Evolutionary conservation across 2,329 filamentous ascomycete species (phyloP).

Genomic region (Diatrype stigma): DNA sequence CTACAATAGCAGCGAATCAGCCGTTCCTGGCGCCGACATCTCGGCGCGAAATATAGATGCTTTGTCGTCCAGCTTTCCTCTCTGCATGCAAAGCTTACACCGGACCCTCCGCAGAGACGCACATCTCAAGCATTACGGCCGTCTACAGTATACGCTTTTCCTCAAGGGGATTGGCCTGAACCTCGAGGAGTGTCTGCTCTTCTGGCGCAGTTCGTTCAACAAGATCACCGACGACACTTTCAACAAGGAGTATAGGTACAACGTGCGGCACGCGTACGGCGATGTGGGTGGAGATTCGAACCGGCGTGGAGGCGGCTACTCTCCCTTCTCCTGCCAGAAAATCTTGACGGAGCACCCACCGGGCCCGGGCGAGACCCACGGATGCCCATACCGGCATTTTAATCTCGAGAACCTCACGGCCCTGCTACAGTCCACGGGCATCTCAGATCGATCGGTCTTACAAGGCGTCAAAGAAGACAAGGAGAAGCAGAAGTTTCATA

Average conservation of each 20-base stretch:
- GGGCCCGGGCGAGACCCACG: slow-evolving; percentile 82
- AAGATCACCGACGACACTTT: slow-evolving; percentile 90
- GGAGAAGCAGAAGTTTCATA: slow-evolving; percentile 81
- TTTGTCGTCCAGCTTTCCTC: slow-evolving; percentile 76
- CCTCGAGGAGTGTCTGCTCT: slow-evolving; percentile 85
- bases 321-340: slow-evolving; percentile 91
- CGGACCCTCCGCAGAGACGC: slow-evolving; percentile 78
- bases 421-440: slow-evolving; percentile 72
- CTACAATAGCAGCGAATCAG: slow-evolving; percentile 63
- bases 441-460: slow-evolving; percentile 72
- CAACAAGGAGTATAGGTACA: slow-evolving; percentile 97
- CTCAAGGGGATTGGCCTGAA: slow-evolving; percentile 91
- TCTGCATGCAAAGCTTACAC: slow-evolving; percentile 93
- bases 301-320: slow-evolving; percentile 80
- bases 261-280: slow-evolving; percentile 90
- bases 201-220: slow-evolving; percentile 85
- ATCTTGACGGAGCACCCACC: slow-evolving; percentile 87
- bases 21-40: slow-evolving; percentile 68
- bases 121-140: slow-evolving; percentile 89
- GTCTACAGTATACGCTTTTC: slow-evolving; percentile 93
- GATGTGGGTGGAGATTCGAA: slow-evolving; percentile 93
- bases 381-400: slow-evolving; percentile 96
- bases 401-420: slow-evolving; percentile 77
- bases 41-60: slow-evolving; percentile 75
- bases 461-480: slow-evolving; percentile 85